Percentiles rank a stretch among this genome's conserved stretches.
Conservation (phyloP, 2,329 filamentous ascomycete genomes). For the Fusarium sp. region DNA sequence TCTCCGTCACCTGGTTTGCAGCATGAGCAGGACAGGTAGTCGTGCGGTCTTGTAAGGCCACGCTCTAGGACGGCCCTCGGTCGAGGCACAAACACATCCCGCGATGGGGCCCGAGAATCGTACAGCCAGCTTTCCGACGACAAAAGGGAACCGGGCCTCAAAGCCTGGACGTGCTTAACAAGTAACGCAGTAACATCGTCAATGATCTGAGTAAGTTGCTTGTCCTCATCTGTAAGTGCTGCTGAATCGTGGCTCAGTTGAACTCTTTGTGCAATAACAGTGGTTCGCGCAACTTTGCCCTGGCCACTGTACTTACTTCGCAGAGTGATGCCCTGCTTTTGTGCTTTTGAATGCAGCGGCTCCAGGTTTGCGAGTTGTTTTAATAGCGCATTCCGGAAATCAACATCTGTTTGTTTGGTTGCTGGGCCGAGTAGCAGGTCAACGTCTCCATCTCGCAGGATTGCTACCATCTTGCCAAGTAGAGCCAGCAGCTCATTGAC, state of each 20-base stretch:
- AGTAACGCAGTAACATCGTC: slow-evolving; percentile 56
- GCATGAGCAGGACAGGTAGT: slow-evolving; percentile 80
- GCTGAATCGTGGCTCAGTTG: slow-evolving; percentile 81
- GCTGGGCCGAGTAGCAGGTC: slow-evolving; percentile 50
- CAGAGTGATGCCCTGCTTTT: slow-evolving; percentile 62
- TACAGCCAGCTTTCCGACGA: slow-evolving; percentile 81
- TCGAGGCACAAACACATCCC: slow-evolving; percentile 79
- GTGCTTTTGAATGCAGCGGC: slow-evolving; percentile 57
- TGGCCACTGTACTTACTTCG: slow-evolving; percentile 81
- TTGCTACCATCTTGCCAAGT: slow-evolving; percentile 43
- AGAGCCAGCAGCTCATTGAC: slow-evolving; percentile 43
- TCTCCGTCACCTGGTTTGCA: slow-evolving; percentile 64
- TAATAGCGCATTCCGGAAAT: slow-evolving; percentile 51
- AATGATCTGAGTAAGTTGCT: slow-evolving; percentile 74
- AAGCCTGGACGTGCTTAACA: slow-evolving; percentile 39
- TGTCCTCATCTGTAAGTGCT: slow-evolving; percentile 75
- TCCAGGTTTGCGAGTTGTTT: slow-evolving; percentile 60
- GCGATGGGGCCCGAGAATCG: slow-evolving; percentile 75
- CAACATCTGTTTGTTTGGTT: slow-evolving; percentile 47
- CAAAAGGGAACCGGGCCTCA: slow-evolving; percentile 57
- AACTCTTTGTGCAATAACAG: slow-evolving; percentile 83
- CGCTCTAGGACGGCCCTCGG: slow-evolving; percentile 78
- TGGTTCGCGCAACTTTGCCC: slow-evolving; percentile 77
- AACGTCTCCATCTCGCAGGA: slow-evolving; percentile 52
- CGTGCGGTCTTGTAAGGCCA: slow-evolving; percentile 76